These are phyloP conservation scores for Saussurea involucrata DNA, from an alignment of 129 eudicot genomes.

Conservation along the genomic window DNA sequence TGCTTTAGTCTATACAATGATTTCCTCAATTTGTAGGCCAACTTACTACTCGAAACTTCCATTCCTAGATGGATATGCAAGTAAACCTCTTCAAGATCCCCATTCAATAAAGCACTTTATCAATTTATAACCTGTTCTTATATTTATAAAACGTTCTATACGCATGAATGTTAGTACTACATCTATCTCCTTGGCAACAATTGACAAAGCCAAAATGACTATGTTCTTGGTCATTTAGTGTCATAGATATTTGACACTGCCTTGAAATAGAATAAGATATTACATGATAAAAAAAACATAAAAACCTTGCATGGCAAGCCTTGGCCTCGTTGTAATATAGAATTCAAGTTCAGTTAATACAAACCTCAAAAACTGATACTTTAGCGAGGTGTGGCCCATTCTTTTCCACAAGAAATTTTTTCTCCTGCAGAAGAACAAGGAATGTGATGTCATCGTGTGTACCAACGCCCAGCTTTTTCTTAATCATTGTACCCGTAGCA, in stretches of 20 bases:
- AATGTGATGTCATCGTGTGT: constrained; percentile 2
- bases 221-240: neutral
- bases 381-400: constrained; percentile 84
- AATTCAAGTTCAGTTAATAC: constrained; percentile 16
- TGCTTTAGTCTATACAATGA: no score
- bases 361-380: constrained; percentile 81
- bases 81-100: no score
- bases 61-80: no score
- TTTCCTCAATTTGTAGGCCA: no score
- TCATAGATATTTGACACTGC: neutral
- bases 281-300: neutral
- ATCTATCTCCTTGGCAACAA: neutral
- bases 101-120: neutral
- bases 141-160: neutral
- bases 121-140: neutral
- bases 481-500: neutral
- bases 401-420: constrained; percentile 76
- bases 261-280: neutral
- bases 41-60: no score
- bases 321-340: neutral
- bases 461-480: neutral
- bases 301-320: neutral
- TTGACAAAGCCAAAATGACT: neutral
- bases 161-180: neutral
- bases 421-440: constrained; percentile 59